Conservation (phyloP, 805 yeast genomes). For the Cyberlindnera nakhonratchasimensis region DNA sequence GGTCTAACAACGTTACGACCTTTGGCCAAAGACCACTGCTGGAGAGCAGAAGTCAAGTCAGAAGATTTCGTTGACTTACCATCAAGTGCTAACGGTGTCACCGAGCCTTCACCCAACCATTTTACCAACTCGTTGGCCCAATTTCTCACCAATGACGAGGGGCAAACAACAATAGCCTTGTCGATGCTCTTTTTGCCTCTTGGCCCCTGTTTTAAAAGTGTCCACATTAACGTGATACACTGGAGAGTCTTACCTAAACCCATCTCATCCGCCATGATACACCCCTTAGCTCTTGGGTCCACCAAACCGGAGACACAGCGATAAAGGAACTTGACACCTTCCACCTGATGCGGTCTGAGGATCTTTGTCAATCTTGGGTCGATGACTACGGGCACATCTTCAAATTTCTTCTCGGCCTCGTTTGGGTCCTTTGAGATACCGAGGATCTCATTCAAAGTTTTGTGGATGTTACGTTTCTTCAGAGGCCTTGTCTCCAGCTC, state of each 20-base stretch:
- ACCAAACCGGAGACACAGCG: conserved; percentile 86
- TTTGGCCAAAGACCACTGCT: conserved; percentile 81
- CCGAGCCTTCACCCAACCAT: conserved; percentile 92
- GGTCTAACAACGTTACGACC: conserved; percentile 92
- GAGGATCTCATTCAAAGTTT: conserved; percentile 72
- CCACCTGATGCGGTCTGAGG: conserved; percentile 92
- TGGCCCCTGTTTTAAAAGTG: conserved; percentile 83
- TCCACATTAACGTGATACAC: conserved; percentile 91
- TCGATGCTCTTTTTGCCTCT: conserved; percentile 75
- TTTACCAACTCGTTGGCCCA: conserved; percentile 97
- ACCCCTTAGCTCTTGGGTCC: conserved; percentile 83
- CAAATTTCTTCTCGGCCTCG: conserved; percentile 50
- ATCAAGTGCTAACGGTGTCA: conserved; percentile 87
- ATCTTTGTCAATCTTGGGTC: conserved; percentile 85
- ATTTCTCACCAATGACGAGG: conserved; percentile 86
- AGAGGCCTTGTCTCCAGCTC: conserved; percentile 22
- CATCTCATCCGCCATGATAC: conserved; percentile 99
- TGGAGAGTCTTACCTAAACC: conserved; percentile 90
- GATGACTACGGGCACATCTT: conserved; percentile 92
- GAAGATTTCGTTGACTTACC: conserved; percentile 77
- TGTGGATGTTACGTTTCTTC: conserved; percentile 46
- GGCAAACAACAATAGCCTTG: conserved; percentile 91
- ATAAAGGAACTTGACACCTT: conserved; percentile 89
- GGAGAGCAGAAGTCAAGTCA: conserved; percentile 65
- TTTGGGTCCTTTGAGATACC: conserved; percentile 60